phyloP scores from a whole-genome alignment of 2,329 filamentous ascomycete genomes.

The Daldinia eschscholtzii region DNA sequence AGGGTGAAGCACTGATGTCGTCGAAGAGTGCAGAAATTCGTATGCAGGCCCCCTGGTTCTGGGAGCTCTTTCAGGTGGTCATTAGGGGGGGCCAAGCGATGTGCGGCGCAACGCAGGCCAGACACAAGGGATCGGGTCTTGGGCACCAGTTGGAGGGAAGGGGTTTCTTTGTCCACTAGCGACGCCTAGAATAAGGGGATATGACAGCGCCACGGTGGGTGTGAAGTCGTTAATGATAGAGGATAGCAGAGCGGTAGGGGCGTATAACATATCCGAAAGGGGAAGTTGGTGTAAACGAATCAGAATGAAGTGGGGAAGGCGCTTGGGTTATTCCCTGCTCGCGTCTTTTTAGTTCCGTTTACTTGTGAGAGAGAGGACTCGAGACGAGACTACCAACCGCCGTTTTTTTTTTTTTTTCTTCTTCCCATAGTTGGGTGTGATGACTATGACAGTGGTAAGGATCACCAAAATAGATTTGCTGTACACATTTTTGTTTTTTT shows the following conservation, averaged over 20 bases:
- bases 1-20: conserved; percentile 43
- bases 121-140: conserved; percentile 38
- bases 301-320: conserved; percentile 27
- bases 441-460: conserved; percentile 7
- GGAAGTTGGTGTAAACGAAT: conserved; percentile 38
- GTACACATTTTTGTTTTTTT: not conserved
- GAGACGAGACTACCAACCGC: conserved; percentile 9
- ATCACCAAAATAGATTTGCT: conserved; percentile 10
- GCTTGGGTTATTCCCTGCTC: conserved; percentile 28
- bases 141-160: conserved; percentile 33
- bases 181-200: conserved; percentile 26
- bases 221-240: conserved; percentile 11
- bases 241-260: conserved; percentile 14
- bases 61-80: conserved; percentile 37
- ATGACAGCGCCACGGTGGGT: conserved; percentile 31
- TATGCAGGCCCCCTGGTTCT: conserved; percentile 36
- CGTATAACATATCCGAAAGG: conserved; percentile 29
- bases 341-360: conserved; percentile 20
- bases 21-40: conserved; percentile 39
- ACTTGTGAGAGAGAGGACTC: conserved; percentile 12
- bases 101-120: conserved; percentile 37
- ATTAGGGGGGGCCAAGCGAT: conserved; percentile 30
- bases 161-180: conserved; percentile 35
- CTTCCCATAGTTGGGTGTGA: conserved; percentile 13
- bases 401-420: not conserved